Conservation (phyloP, 768 basidiomycete genomes). For the Suillus clintonianus region DNA sequence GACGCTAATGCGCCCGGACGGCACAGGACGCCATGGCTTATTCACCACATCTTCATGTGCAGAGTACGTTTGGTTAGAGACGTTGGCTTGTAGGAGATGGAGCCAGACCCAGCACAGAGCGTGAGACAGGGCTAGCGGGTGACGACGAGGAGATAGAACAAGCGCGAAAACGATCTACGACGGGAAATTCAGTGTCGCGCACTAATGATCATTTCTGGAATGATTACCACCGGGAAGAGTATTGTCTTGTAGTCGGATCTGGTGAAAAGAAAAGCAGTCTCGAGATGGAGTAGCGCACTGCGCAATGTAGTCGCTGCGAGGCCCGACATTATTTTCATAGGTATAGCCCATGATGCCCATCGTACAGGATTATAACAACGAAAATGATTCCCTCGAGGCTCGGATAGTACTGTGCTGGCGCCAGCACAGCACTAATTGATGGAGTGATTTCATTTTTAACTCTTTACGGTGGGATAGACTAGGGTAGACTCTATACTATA, state of each 20-base stretch:
- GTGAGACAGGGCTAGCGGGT: background rate
- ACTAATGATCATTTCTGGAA: background rate
- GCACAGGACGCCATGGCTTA: slow-evolving; percentile 40
- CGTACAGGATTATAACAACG: too few species aligned
- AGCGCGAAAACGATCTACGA: slow-evolving; percentile 12
- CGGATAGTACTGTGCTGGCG: too few species aligned
- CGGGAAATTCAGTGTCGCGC: background rate
- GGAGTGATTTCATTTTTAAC: too few species aligned
- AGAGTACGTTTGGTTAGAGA: slow-evolving; percentile 34
- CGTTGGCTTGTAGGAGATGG: slow-evolving; percentile 33
- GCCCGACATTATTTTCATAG: too few species aligned
- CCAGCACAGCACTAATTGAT: too few species aligned
- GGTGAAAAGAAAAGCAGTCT: slow-evolving; percentile 37
- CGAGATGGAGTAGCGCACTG: slow-evolving; percentile 12
- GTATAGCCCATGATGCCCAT: too few species aligned
- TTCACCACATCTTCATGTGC: slow-evolving; percentile 34
- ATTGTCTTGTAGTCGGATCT: slow-evolving; percentile 36
- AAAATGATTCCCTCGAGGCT: too few species aligned
- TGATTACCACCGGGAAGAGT: slow-evolving; percentile 35
- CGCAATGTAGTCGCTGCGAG: too few species aligned
- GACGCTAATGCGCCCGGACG: slow-evolving; percentile 32
- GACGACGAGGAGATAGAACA: slow-evolving; percentile 3
- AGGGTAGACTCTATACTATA: too few species aligned
- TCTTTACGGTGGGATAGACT: too few species aligned
- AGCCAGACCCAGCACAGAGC: slow-evolving; percentile 31